Conservation (phyloP, 495 filamentous ascomycete genomes). For the Neurospora sp. region DNA sequence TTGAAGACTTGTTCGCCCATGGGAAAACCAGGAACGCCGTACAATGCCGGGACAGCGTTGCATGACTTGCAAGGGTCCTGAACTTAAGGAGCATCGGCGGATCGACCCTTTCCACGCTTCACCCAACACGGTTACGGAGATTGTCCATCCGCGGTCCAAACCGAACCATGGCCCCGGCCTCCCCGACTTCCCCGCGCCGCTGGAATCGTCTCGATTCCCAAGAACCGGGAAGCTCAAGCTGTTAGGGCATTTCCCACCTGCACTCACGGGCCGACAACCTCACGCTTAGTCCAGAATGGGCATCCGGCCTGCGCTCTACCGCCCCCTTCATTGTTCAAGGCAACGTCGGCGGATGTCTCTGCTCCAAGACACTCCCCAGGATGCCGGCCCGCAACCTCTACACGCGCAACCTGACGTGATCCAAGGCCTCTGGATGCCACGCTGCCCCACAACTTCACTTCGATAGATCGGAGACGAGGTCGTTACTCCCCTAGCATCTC, state of each 20-base stretch:
- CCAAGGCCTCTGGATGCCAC: conserved; percentile 6
- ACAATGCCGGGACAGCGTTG: not conserved
- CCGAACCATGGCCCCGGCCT: not conserved
- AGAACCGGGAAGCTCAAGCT: not conserved
- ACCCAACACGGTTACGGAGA: conserved; percentile 9
- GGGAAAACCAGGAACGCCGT: not conserved
- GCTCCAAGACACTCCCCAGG: not conserved
- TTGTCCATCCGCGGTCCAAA: conserved; percentile 7
- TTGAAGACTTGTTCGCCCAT: not conserved
- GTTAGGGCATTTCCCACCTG: not conserved
- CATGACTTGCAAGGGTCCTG: not conserved
- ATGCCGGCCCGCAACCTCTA: not conserved
- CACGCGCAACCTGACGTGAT: not conserved
- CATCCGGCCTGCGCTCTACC: conserved; percentile 9
- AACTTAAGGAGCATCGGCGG: not conserved
- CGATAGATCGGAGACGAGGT: not conserved
- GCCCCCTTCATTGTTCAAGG: conserved; percentile 6
- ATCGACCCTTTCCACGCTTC: not conserved
- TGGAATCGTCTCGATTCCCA: not conserved
- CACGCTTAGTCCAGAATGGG: conserved; percentile 12
- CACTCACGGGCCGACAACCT: conserved; percentile 5
- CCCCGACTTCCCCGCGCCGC: not conserved
- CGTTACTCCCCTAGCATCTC: conserved; percentile 1
- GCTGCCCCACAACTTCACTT: not conserved
- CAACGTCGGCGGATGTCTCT: conserved; percentile 7